Conservation (phyloP, 2,329 filamentous ascomycete species). For the Apiospora saccharicola region DNA sequence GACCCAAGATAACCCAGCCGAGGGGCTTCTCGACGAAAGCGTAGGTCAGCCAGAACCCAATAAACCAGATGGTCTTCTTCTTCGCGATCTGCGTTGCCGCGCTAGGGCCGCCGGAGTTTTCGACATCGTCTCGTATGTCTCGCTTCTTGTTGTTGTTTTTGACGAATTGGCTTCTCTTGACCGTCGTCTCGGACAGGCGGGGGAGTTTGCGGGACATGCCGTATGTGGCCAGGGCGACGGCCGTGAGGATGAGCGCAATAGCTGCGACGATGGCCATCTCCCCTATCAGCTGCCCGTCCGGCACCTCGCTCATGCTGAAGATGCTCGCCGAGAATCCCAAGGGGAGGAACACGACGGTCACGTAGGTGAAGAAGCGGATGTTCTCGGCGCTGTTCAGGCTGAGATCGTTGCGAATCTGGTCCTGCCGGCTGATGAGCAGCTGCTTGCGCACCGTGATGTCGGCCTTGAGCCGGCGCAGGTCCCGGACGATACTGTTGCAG, state of each 20-base stretch:
- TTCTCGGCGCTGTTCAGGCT: slow-evolving; percentile 35
- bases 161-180: background rate
- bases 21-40: background rate
- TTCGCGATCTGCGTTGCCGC: background rate
- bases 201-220: background rate
- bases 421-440: background rate
- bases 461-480: slow-evolving; percentile 22
- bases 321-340: slow-evolving; percentile 41
- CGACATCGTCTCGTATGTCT: background rate
- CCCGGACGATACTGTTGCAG: slow-evolving; percentile 19
- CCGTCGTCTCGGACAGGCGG: background rate
- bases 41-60: background rate
- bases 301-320: slow-evolving; percentile 42
- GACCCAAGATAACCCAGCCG: background rate
- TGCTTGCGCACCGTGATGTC: slow-evolving; percentile 23
- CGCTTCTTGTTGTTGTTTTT: background rate
- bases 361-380: slow-evolving; percentile 44
- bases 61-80: background rate
- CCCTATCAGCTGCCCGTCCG: slow-evolving; percentile 29
- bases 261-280: slow-evolving; percentile 31
- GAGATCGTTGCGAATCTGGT: slow-evolving; percentile 29
- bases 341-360: slow-evolving; percentile 45
- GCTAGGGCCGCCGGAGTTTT: background rate
- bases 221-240: slow-evolving; percentile 24
- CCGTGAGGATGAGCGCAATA: slow-evolving; percentile 25